These are phyloP conservation scores for Pilatotrama ljubarskyi DNA, from an alignment of 768 basidiomycete genomes.

Conservation along the genomic window DNA sequence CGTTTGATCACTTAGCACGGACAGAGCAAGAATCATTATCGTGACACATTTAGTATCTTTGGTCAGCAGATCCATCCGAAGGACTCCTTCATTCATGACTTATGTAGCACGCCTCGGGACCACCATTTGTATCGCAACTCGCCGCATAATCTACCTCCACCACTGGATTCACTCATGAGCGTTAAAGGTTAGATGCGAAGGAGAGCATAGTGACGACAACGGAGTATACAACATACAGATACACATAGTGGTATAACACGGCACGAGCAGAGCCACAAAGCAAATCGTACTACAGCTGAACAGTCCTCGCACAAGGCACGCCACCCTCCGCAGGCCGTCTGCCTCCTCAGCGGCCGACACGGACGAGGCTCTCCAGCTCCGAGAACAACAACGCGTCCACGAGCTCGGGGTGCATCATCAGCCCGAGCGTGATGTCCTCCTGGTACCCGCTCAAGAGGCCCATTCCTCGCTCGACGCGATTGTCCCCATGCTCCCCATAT, in stretches of 20 bases:
- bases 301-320: background rate
- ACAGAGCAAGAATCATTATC: background rate
- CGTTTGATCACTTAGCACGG: conserved; percentile 5
- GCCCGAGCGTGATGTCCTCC: conserved; percentile 64
- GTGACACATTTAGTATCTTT: background rate
- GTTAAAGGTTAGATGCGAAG: too few relatives aligned
- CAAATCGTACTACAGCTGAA: background rate
- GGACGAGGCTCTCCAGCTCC: conserved; percentile 77
- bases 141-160: too few relatives aligned
- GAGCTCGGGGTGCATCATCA: conserved; percentile 70
- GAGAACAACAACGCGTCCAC: conserved; percentile 69
- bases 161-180: background rate
- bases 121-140: background rate
- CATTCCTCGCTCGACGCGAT: conserved; percentile 64
- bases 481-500: conserved; percentile 73
- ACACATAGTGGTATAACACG: conserved; percentile 20
- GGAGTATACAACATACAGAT: conserved; percentile 18
- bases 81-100: too few relatives aligned
- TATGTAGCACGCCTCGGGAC: too few relatives aligned
- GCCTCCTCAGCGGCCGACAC: conserved; percentile 52
- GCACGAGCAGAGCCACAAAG: conserved; percentile 5
- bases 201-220: background rate
- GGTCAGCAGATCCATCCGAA: too few relatives aligned
- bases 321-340: too few relatives aligned
- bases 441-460: conserved; percentile 74